These are phyloP conservation scores for Ceratocystis diversiconidia DNA, from an alignment of 2,329 filamentous ascomycete genomes.

Conservation along the genomic window DNA sequence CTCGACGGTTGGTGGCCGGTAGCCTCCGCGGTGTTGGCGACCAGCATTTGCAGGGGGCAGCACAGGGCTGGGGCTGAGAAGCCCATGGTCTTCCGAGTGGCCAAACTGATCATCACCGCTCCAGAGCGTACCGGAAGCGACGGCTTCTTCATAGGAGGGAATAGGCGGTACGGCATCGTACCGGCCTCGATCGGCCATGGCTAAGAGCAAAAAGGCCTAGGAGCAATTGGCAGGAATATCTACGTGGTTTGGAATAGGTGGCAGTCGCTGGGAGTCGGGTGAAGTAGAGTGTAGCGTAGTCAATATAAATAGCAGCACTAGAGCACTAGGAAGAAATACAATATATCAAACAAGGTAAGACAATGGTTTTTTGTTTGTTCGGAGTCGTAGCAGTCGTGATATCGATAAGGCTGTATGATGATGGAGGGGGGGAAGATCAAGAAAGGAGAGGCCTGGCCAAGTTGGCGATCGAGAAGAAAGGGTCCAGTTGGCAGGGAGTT, in stretches of 20 bases:
- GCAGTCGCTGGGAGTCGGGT: neutral
- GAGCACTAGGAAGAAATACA: neutral
- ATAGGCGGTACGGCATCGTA: slow-evolving; percentile 22
- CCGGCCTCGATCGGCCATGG: slow-evolving; percentile 16
- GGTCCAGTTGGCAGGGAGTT: too few relatives aligned
- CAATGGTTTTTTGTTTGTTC: neutral
- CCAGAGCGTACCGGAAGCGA: slow-evolving; percentile 18
- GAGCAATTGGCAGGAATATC: neutral
- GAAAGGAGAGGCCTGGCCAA: neutral
- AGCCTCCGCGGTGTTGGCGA: slow-evolving; percentile 39
- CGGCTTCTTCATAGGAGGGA: slow-evolving; percentile 22
- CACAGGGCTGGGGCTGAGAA: slow-evolving; percentile 41
- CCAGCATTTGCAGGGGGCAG: slow-evolving; percentile 26
- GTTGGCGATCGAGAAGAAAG: neutral
- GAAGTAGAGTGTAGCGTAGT: neutral
- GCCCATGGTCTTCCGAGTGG: slow-evolving; percentile 53
- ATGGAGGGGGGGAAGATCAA: neutral
- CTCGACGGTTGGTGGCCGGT: slow-evolving; percentile 71
- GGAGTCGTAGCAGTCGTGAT: neutral
- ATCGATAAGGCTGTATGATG: neutral
- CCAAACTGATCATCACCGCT: slow-evolving; percentile 6
- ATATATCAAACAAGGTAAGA: neutral
- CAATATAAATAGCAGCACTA: neutral
- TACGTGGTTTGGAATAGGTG: neutral
- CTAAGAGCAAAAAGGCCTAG: neutral